Conservation (phyloP, 2,329 filamentous ascomycete species). For the Penicillium sp. region DNA sequence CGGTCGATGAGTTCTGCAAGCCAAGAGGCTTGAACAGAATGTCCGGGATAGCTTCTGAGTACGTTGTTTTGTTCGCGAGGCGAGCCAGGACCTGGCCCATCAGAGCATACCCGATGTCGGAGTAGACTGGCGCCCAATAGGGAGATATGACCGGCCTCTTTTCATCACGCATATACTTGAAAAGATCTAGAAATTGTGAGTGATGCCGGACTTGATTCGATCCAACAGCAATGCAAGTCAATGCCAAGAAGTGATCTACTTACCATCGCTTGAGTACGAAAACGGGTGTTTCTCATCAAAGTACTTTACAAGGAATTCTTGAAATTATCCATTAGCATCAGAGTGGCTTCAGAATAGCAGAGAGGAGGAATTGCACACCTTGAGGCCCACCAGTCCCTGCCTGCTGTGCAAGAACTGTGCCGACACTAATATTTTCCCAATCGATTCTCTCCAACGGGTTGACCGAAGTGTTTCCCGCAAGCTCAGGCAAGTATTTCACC, state of each 20-base stretch:
- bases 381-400: background rate
- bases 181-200: background rate
- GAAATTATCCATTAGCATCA: background rate
- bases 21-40: background rate
- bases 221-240: too few relatives aligned
- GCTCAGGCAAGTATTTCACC: slow-evolving; percentile 6
- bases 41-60: background rate
- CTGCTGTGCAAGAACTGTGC: background rate
- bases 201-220: too few relatives aligned
- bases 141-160: slow-evolving; percentile 6
- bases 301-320: background rate
- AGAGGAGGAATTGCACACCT: background rate
- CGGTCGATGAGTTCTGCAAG: background rate
- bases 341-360: too few relatives aligned
- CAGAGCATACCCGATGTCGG: slow-evolving; percentile 5
- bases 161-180: slow-evolving; percentile 4
- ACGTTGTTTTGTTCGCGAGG: slow-evolving; percentile 1
- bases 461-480: slow-evolving; percentile 2
- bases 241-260: too few relatives aligned
- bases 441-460: background rate
- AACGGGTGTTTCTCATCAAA: background rate
- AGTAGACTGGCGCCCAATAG: slow-evolving; percentile 7
- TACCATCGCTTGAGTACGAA: background rate
- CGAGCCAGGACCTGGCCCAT: slow-evolving; percentile 5
- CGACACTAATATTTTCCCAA: background rate